Evolutionary conservation across 1,284 basidiomycete genomes (phyloP), one percentile per base, ranked within the genome.

Genomic region (Melanopsichium pennsylvanicum): DNA sequence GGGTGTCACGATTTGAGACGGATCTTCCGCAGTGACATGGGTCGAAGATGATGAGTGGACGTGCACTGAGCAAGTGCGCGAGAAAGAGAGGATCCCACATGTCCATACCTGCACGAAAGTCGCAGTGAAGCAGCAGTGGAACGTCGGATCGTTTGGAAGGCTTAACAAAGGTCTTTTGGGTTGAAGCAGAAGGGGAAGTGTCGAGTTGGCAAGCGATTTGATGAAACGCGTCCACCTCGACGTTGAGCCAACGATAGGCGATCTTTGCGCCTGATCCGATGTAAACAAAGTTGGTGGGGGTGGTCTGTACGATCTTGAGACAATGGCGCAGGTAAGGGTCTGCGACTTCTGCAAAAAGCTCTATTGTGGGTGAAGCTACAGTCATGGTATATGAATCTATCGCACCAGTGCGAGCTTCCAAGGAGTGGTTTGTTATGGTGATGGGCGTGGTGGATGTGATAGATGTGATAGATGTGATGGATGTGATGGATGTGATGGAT

Each of bases 31-130:
- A 62, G 42, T 62, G 60, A 18, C 60, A 62, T 6, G 60, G 60
- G 18, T 62, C 60, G 32, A 62, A 62, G 47, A 62, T 62, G 52
- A 62, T 37, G 6, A 62, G 31, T 2, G 60, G 60, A 19, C 60
- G 71, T 51, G 62, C 37, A 57, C 55, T 42, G 41, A 73, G 45
- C 27, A 73, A 56, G 19, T 73, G 47, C 35, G 67, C 46, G 29
- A 73, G 58, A 55, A 73, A 50, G 62, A 73, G 54, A 21, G 60
- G 60, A 32, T 62, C 60, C 60, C 60, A 62, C 51, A 62, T 56
- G 36, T 62, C 52, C 60, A 62, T 62, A 34, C 52, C 60, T 0
- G 47, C 47, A 16, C 60, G 60, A n/a, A 62, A 62, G 32, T 62
- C 60, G 38, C 51, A 56, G 38, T 62, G 60, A 10, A 62, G 42